Percentiles rank a stretch among this genome's conserved stretches.
These are phyloP conservation scores for Aristolochia californica DNA, from an alignment of 164 flowering plant species.

Conservation along the genomic window DNA sequence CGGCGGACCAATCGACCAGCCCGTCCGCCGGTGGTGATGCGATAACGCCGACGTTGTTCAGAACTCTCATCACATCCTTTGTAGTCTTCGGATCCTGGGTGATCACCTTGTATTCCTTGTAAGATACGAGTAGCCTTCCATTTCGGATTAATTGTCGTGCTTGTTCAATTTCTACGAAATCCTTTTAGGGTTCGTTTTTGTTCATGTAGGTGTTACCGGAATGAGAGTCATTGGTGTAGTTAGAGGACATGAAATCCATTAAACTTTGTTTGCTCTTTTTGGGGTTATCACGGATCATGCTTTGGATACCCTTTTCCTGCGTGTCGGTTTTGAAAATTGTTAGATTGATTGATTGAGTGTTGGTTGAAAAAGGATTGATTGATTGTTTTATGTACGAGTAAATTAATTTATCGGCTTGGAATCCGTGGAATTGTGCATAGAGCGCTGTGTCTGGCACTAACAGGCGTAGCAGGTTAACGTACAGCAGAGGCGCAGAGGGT, in stretches of 20 bases:
- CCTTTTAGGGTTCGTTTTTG: neutral
- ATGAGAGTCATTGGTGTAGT: neutral
- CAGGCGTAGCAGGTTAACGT: too few species aligned
- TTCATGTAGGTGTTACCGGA: neutral
- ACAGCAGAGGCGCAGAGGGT: too few species aligned
- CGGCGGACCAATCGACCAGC: neutral
- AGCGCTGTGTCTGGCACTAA: too few species aligned
- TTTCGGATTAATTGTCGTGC: slow-evolving; percentile 3
- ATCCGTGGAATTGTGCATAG: too few species aligned
- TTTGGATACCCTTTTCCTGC: too few species aligned
- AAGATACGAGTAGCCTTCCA: slow-evolving; percentile 11
- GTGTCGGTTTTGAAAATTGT: too few species aligned
- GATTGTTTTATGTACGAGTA: too few species aligned
- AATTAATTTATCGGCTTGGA: too few species aligned
- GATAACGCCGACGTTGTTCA: slow-evolving; percentile 20
- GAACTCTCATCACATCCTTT: slow-evolving; percentile 12
- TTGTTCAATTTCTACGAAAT: slow-evolving; percentile 1
- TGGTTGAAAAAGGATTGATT: too few species aligned
- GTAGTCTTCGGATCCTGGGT: slow-evolving; percentile 18
- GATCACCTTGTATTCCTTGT: slow-evolving; percentile 12
- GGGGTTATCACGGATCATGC: slow-evolving; percentile 6
- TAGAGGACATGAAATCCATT: neutral
- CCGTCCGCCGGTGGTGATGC: slow-evolving; percentile 17
- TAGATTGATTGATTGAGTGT: too few species aligned
- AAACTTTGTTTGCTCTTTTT: neutral